A percentile compares a stretch with the other conserved stretches of the same genome.
These are phyloP conservation scores for Parmelia sp. DNA, from an alignment of 495 filamentous ascomycete species.

Conservation along the genomic window DNA sequence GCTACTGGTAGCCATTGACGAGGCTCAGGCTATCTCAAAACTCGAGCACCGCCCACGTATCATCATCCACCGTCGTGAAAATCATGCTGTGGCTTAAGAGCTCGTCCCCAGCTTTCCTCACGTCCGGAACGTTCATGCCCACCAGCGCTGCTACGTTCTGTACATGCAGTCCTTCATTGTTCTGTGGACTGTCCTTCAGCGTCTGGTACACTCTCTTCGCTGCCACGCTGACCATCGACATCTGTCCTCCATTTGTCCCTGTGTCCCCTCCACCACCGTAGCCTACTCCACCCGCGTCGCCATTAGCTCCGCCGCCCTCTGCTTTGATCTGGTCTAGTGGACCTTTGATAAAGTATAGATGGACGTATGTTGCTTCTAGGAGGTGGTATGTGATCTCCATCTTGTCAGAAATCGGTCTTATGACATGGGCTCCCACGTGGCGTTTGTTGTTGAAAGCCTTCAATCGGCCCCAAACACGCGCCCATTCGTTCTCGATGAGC, in stretches of 20 bases:
- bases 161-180: slow-evolving; percentile 73
- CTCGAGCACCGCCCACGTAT: slow-evolving; percentile 68
- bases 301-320: too few species aligned
- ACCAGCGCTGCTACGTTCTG: slow-evolving; percentile 62
- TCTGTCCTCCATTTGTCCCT: slow-evolving; percentile 26
- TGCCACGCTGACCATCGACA: slow-evolving; percentile 46
- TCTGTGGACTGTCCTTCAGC: slow-evolving; percentile 56
- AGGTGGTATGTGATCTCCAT: slow-evolving; percentile 90
- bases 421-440: slow-evolving; percentile 71
- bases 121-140: slow-evolving; percentile 57
- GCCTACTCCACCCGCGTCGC: slow-evolving; percentile 31
- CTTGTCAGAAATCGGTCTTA: slow-evolving; percentile 70
- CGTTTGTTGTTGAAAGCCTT: slow-evolving; percentile 72
- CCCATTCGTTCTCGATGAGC: slow-evolving; percentile 64
- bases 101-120: slow-evolving; percentile 70
- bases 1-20: background rate
- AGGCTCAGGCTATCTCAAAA: slow-evolving; percentile 32
- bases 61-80: slow-evolving; percentile 87
- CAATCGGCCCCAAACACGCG: slow-evolving; percentile 72
- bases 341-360: slow-evolving; percentile 80
- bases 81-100: slow-evolving; percentile 64
- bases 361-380: slow-evolving; percentile 79
- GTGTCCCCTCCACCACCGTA: slow-evolving; percentile 19
- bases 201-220: slow-evolving; percentile 64
- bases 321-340: slow-evolving; percentile 39